A percentile compares a stretch with the other conserved stretches of the same genome.
phyloP scores from a whole-genome alignment of 75 land plant genomes.

The Pinus albicaulis region DNA sequence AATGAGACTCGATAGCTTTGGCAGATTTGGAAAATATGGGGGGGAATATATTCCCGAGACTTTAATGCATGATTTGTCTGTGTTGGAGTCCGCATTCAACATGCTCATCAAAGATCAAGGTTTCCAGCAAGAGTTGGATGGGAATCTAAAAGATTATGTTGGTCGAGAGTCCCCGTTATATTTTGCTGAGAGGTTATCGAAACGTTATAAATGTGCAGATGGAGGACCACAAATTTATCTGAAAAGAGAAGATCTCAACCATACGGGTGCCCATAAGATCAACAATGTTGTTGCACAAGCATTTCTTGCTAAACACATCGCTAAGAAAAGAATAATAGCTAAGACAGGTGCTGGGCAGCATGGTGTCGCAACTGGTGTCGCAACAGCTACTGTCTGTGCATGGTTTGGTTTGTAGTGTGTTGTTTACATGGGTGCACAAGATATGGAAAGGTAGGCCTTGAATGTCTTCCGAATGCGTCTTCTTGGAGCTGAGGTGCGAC shows the following conservation, averaged over 20 bases:
- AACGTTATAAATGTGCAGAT: conserved; percentile 50
- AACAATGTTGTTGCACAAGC: conserved; percentile 95
- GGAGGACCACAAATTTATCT: conserved; percentile 90
- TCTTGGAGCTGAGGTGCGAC: conserved; percentile 86
- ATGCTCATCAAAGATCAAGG: no score
- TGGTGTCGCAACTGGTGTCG: no score
- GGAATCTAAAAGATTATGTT: conserved; percentile 82
- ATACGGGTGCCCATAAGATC: conserved; percentile 92
- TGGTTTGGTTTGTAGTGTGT: conserved; percentile 71
- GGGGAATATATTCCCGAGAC: no score
- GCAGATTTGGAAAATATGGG: no score
- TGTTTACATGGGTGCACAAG: conserved; percentile 82
- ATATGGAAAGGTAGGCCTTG: conserved; percentile 75
- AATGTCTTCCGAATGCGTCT: conserved; percentile 80
- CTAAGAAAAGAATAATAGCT: conserved; percentile 71
- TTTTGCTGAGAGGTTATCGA: conserved; percentile 80
- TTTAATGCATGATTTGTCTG: no score
- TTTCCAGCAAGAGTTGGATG: conserved; percentile 63
- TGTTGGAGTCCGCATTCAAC: no score
- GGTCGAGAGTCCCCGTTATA: conserved; percentile 90
- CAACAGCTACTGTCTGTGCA: conserved; percentile 93
- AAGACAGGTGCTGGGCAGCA: conserved; percentile 97
- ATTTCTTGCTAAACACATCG: conserved; percentile 77
- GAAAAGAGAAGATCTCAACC: conserved; percentile 91
- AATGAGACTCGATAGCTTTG: no score